These are phyloP conservation scores for Aspergillus chevalieri DNA, from an alignment of 2,329 filamentous ascomycete genomes.

Conservation along the genomic window DNA sequence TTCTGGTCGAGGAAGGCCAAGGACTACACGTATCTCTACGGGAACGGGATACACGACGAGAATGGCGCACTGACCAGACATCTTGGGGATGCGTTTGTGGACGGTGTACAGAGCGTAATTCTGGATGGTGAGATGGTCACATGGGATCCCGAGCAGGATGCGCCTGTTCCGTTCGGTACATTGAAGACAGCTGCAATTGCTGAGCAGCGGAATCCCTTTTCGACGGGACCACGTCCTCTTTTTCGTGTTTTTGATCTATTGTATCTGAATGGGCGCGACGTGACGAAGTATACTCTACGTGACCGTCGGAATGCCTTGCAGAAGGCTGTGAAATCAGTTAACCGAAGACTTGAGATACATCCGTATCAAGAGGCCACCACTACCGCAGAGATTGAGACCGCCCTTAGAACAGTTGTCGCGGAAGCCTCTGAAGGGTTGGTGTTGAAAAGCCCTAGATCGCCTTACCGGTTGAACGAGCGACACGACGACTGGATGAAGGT, in stretches of 20 bases:
- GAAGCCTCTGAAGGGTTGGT: slow-evolving; percentile 86
- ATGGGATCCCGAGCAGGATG: slow-evolving; percentile 82
- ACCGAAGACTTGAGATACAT: slow-evolving; percentile 78
- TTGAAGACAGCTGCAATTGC: slow-evolving; percentile 83
- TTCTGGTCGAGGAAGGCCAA: slow-evolving; percentile 98
- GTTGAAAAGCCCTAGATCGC: slow-evolving; percentile 83
- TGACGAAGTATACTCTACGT: slow-evolving; percentile 76
- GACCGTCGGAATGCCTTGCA: slow-evolving; percentile 73
- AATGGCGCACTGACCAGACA: slow-evolving; percentile 74
- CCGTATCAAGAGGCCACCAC: slow-evolving; percentile 60
- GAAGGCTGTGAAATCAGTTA: slow-evolving; percentile 61
- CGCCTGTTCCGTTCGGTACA: slow-evolving; percentile 82
- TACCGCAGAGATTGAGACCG: slow-evolving; percentile 68
- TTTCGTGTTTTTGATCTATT: slow-evolving; percentile 88
- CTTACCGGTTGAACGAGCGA: slow-evolving; percentile 79
- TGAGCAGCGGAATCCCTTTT: slow-evolving; percentile 67
- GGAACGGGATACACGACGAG: slow-evolving; percentile 65
- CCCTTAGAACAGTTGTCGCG: slow-evolving; percentile 75
- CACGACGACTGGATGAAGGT: slow-evolving; percentile 98
- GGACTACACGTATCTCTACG: slow-evolving; percentile 93
- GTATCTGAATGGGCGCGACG: slow-evolving; percentile 71
- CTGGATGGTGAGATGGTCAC: slow-evolving; percentile 98
- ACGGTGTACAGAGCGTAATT: slow-evolving; percentile 76
- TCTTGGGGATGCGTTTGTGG: slow-evolving; percentile 67
- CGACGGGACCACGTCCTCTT: slow-evolving; percentile 63